phyloP scores from a whole-genome alignment of 108 stramenopile genomes.

The Pseudonitzschia pungens region DNA sequence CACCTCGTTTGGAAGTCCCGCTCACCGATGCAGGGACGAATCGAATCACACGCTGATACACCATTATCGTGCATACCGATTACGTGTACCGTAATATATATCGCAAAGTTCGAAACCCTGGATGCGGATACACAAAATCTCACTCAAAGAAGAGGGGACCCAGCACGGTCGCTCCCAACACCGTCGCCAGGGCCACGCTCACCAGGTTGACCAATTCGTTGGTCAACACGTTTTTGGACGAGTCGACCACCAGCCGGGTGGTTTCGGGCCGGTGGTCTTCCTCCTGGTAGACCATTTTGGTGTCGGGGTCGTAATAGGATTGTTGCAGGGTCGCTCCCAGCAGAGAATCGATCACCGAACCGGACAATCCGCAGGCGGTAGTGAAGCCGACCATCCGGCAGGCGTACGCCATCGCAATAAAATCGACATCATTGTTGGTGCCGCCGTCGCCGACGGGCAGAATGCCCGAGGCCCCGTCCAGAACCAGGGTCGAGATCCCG shows the following conservation, averaged over 20 bases:
- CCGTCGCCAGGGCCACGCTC: constrained; percentile 56
- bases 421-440: constrained; percentile 5
- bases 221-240: constrained; percentile 54
- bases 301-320: constrained; percentile 63
- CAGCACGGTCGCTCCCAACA: constrained; percentile 54
- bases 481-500: constrained; percentile 49
- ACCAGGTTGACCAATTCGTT: constrained; percentile 84
- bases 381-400: constrained; percentile 44
- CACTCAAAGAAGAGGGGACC: constrained; percentile 55
- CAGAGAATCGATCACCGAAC: constrained; percentile 72
- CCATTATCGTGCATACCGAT: too few species aligned
- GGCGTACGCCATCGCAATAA: background rate
- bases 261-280: constrained; percentile 16
- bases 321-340: constrained; percentile 77
- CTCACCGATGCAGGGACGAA: too few species aligned
- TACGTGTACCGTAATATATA: too few species aligned
- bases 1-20: too few species aligned
- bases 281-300: constrained; percentile 51
- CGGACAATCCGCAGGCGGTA: constrained; percentile 56
- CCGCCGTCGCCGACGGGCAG: constrained; percentile 9
- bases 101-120: too few species aligned
- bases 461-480: constrained; percentile 46
- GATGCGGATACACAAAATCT: too few species aligned
- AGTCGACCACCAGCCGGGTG: constrained; percentile 23
- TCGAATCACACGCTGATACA: too few species aligned